Conservation (phyloP, 2,329 filamentous ascomycete genomes). For the Talaromyces sp. region DNA sequence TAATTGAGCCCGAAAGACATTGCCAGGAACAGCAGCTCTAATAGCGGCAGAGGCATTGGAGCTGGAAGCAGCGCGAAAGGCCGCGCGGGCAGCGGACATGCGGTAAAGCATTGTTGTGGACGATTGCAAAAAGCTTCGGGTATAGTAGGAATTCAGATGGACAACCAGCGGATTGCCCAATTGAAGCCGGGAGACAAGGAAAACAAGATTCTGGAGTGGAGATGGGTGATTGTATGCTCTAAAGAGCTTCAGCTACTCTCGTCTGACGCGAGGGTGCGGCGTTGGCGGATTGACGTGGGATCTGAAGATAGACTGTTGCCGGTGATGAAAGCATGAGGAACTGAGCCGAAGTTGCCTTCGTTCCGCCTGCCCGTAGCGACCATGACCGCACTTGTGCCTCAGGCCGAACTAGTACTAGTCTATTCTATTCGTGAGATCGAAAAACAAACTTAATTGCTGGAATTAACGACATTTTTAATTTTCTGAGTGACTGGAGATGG, state of each 20-base stretch:
- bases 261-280: constrained; percentile 24
- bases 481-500: background rate
- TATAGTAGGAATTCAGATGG: constrained; percentile 20
- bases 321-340: constrained; percentile 17
- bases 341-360: constrained; percentile 14
- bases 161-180: constrained; percentile 28
- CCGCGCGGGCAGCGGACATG: constrained; percentile 43
- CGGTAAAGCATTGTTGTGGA: constrained; percentile 45
- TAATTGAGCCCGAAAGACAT: constrained; percentile 44
- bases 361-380: constrained; percentile 24
- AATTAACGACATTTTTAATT: background rate
- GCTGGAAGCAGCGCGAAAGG: constrained; percentile 42
- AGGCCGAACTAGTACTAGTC: constrained; percentile 23
- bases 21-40: constrained; percentile 39
- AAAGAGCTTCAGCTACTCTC: constrained; percentile 27
- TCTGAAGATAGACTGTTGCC: constrained; percentile 7
- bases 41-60: constrained; percentile 41
- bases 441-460: background rate
- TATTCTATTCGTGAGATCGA: background rate
- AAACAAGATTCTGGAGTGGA: constrained; percentile 26
- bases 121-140: constrained; percentile 28
- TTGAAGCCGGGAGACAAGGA: constrained; percentile 27
- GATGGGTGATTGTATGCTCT: constrained; percentile 31
- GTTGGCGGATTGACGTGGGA: constrained; percentile 13
- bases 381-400: constrained; percentile 20